Evolutionary conservation across 805 yeast genomes (phyloP).

Genomic region (Starmerella stigmatis): DNA sequence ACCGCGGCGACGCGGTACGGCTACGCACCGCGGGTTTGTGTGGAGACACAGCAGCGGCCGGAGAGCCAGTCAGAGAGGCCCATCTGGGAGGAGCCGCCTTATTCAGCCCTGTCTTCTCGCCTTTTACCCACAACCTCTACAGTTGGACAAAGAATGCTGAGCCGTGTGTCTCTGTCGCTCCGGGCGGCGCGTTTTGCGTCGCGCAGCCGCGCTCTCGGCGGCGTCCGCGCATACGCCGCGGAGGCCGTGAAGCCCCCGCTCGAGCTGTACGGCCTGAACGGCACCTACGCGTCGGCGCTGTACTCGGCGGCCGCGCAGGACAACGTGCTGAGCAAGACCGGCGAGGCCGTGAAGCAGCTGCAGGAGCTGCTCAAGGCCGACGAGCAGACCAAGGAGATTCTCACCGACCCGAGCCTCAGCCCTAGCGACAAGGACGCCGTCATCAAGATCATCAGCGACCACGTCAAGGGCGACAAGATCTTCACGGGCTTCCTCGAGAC

Average conservation of each 20-base stretch:
- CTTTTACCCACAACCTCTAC: background rate
- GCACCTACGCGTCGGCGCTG: conserved; percentile 92
- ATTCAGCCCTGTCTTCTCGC: conserved; percentile 11
- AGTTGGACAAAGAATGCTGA: conserved; percentile 17
- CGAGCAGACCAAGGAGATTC: conserved; percentile 47
- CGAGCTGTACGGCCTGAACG: conserved; percentile 89
- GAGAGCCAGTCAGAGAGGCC: conserved; percentile 15
- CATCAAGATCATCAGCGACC: conserved; percentile 45
- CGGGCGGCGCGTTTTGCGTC: conserved; percentile 18
- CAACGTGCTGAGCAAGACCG: conserved; percentile 61
- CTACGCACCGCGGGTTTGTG: background rate
- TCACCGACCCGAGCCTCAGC: conserved; percentile 77
- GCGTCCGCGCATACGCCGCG: conserved; percentile 40
- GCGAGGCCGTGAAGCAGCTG: conserved; percentile 52
- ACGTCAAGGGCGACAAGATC: conserved; percentile 51
- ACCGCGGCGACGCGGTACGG: background rate
- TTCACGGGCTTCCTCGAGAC: conserved; percentile 72
- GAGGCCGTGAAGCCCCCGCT: conserved; percentile 65
- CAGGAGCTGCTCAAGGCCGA: conserved; percentile 49
- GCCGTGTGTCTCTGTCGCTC: conserved; percentile 17
- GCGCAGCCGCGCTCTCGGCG: conserved; percentile 17
- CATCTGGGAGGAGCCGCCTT: conserved; percentile 3
- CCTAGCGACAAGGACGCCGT: conserved; percentile 61
- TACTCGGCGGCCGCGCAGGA: conserved; percentile 83
- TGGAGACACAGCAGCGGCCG: background rate